Percentiles rank a stretch among this genome's conserved stretches.
phyloP scores from a whole-genome alignment of 441 rosid genomes.

The Populus tomentosa region DNA sequence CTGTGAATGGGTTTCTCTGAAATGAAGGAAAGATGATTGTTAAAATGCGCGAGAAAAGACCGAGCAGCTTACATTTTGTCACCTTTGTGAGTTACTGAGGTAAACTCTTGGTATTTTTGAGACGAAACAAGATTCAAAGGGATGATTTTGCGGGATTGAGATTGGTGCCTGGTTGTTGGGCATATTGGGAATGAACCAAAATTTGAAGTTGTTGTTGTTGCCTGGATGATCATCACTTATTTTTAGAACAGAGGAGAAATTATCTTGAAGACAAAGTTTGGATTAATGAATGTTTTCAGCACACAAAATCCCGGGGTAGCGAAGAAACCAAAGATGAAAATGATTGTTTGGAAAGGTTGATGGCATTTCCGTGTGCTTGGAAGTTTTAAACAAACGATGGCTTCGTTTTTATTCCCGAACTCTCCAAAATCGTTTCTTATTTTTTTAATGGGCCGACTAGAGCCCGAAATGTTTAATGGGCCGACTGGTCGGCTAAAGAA shows the following conservation, averaged over 20 bases:
- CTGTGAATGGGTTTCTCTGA: not conserved
- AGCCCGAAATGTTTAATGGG: not conserved
- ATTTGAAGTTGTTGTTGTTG: slow-evolving; percentile 10
- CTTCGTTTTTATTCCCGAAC: too few relatives aligned
- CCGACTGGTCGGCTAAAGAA: too few relatives aligned
- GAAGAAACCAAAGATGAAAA: slow-evolving; percentile 7
- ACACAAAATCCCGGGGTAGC: not conserved
- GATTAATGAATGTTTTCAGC: not conserved
- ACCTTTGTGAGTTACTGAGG: slow-evolving; percentile 9
- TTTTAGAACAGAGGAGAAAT: not conserved
- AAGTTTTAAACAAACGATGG: too few relatives aligned
- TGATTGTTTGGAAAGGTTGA: not conserved
- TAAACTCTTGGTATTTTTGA: not conserved
- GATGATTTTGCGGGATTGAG: slow-evolving; percentile 11
- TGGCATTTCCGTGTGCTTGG: not conserved
- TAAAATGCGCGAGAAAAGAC: slow-evolving; percentile 24
- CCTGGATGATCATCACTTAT: slow-evolving; percentile 25
- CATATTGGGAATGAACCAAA: slow-evolving; percentile 23
- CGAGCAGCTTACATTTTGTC: slow-evolving; percentile 27
- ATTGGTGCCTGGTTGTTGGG: slow-evolving; percentile 3
- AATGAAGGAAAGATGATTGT: slow-evolving; percentile 16
- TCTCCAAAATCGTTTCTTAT: too few relatives aligned
- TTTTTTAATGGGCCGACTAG: not conserved
- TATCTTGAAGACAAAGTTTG: not conserved
- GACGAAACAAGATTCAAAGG: slow-evolving; percentile 13